phyloP scores from a whole-genome alignment of 169 alveolate species.

The Plasmodium coatneyi region DNA sequence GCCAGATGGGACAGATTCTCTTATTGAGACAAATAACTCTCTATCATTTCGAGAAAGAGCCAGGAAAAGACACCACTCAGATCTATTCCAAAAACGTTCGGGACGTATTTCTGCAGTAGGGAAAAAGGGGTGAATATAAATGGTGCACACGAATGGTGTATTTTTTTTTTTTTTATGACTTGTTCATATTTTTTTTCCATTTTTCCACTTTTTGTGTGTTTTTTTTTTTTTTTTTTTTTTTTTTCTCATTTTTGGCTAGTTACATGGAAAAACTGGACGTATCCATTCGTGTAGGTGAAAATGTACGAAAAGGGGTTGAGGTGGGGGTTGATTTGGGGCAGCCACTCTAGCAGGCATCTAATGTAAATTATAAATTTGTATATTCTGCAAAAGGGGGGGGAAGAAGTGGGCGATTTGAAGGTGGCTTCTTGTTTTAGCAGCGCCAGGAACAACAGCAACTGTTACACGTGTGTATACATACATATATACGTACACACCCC shows the following conservation, averaged over 20 bases:
- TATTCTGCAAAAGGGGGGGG: constrained; percentile 68
- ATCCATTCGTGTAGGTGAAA: constrained; percentile 83
- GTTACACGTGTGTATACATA: not conserved
- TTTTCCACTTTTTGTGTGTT: not conserved
- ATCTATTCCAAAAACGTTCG: constrained; percentile 80
- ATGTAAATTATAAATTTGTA: constrained; percentile 81
- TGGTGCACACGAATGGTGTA: no score
- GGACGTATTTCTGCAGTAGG: constrained; percentile 70
- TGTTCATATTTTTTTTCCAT: constrained; percentile 1
- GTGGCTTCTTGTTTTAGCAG: not conserved
- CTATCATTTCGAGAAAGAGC: constrained; percentile 79
- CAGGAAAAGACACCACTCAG: constrained; percentile 80
- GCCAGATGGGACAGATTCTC: not conserved
- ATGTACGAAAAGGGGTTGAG: constrained; percentile 84
- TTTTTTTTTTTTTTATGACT: not conserved
- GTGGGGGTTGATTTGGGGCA: constrained; percentile 88
- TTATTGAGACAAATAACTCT: constrained; percentile 30
- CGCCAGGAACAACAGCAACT: not conserved
- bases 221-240: constrained; percentile 23
- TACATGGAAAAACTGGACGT: constrained; percentile 80
- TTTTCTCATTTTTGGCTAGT: constrained; percentile 1
- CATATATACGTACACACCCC: not conserved
- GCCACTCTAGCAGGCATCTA: constrained; percentile 86
- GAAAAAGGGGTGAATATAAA: not conserved
- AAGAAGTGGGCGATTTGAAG: not conserved